Evolutionary conservation across 768 basidiomycete genomes (phyloP).

Genomic region (Cubamyces lactineus): DNA sequence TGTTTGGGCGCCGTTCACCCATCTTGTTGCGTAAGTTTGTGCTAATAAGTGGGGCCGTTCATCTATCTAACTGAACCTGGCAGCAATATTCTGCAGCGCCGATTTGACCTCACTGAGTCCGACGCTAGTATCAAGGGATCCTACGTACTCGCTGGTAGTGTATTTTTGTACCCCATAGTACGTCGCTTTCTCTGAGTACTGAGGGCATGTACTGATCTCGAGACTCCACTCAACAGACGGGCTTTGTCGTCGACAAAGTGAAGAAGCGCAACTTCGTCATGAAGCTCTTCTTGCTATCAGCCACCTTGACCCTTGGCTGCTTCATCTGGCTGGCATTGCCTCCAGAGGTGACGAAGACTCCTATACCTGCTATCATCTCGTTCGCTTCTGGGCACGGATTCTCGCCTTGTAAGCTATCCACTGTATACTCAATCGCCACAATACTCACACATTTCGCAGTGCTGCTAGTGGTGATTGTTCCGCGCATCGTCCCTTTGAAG

Average conservation of each 20-base stretch:
- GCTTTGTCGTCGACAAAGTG: constrained; percentile 63
- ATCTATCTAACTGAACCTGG: no score
- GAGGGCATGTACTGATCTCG: background rate
- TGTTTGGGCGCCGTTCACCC: constrained; percentile 79
- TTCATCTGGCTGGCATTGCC: constrained; percentile 73
- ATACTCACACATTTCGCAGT: constrained; percentile 43
- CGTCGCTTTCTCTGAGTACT: constrained; percentile 27
- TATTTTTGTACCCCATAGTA: constrained; percentile 72
- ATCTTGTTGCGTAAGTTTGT: constrained; percentile 68
- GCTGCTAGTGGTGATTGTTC: constrained; percentile 73
- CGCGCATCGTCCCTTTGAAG: constrained; percentile 67
- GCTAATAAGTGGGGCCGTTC: background rate
- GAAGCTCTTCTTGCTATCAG: constrained; percentile 60
- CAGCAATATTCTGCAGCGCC: constrained; percentile 74
- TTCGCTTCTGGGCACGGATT: constrained; percentile 77
- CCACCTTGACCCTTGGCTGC: constrained; percentile 57
- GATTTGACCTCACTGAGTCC: constrained; percentile 62
- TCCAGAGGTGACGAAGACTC: constrained; percentile 54
- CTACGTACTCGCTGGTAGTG: constrained; percentile 69
- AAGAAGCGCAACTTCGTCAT: constrained; percentile 62
- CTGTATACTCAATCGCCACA: background rate
- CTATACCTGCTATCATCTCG: constrained; percentile 61
- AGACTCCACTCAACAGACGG: constrained; percentile 45
- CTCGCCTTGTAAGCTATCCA: constrained; percentile 57
- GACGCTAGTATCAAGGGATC: constrained; percentile 68